These are phyloP conservation scores for Lagenidium giganteum DNA, from an alignment of 352 stramenopile species.

Conservation along the genomic window DNA sequence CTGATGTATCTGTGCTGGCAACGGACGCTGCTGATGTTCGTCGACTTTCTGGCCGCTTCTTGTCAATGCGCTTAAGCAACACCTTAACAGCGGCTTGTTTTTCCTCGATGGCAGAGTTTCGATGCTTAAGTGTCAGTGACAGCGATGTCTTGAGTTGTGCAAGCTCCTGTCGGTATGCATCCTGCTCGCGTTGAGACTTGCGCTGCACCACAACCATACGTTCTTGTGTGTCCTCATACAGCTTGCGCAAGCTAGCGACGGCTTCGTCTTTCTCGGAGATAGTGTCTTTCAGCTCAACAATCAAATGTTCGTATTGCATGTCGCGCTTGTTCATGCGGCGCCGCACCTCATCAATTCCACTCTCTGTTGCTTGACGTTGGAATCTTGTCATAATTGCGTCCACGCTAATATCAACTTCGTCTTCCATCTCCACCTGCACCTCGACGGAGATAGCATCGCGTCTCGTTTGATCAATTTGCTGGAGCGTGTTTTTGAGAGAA, in stretches of 20 bases:
- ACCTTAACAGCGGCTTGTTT: slow-evolving; percentile 45
- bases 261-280: slow-evolving; percentile 37
- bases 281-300: slow-evolving; percentile 56
- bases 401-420: slow-evolving; percentile 39
- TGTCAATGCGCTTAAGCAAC: slow-evolving; percentile 28
- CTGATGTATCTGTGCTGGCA: no score
- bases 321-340: slow-evolving; percentile 15
- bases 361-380: no score
- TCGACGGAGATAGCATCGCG: slow-evolving; percentile 22
- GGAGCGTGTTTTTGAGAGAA: slow-evolving; percentile 29
- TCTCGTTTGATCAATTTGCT: slow-evolving; percentile 27
- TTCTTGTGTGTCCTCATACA: slow-evolving; percentile 28
- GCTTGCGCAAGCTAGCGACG: slow-evolving; percentile 24
- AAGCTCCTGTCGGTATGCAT: slow-evolving; percentile 31
- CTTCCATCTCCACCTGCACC: slow-evolving; percentile 46
- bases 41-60: slow-evolving; percentile 4
- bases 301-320: slow-evolving; percentile 59
- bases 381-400: slow-evolving; percentile 36
- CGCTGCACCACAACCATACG: slow-evolving; percentile 28
- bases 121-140: slow-evolving; percentile 29
- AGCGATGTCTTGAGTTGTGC: slow-evolving; percentile 35
- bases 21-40: slow-evolving; percentile 1
- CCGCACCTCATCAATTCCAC: not conserved
- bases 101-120: slow-evolving; percentile 51
- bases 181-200: slow-evolving; percentile 37